Evolutionary conservation across 2,329 filamentous ascomycete genomes (phyloP).

Genomic region (Magnaporthales sp.): DNA sequence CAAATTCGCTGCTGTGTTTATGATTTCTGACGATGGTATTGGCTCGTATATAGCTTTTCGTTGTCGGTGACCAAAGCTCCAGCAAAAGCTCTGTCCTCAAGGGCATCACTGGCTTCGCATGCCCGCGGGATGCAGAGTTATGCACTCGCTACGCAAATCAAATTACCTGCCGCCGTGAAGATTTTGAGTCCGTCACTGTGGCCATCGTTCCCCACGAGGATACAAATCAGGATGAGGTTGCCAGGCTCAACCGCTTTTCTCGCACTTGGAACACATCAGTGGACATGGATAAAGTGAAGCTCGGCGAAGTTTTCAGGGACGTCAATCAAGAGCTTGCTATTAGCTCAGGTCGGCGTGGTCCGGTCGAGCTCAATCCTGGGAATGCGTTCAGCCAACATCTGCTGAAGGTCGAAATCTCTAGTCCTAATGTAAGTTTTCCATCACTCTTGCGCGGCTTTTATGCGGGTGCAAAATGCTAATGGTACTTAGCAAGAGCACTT

Average conservation of each 20-base stretch:
- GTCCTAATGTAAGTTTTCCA: slow-evolving; percentile 24
- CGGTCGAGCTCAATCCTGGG: neutral
- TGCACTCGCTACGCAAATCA: slow-evolving; percentile 41
- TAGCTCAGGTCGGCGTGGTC: neutral
- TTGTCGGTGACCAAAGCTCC: slow-evolving; percentile 77
- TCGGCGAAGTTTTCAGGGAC: neutral
- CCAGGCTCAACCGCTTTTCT: slow-evolving; percentile 9
- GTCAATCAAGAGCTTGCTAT: neutral
- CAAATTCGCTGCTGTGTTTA: neutral
- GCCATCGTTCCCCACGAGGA: slow-evolving; percentile 29
- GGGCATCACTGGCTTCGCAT: slow-evolving; percentile 43
- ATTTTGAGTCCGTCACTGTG: slow-evolving; percentile 23
- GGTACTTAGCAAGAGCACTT: slow-evolving; percentile 29
- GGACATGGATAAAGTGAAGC: neutral
- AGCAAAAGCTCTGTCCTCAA: slow-evolving; percentile 81
- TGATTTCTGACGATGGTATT: neutral
- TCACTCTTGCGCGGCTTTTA: neutral
- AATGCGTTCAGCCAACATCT: slow-evolving; percentile 36
- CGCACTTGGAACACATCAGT: neutral
- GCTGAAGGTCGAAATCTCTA: slow-evolving; percentile 33
- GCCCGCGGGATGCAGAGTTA: slow-evolving; percentile 32
- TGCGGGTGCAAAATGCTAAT: neutral
- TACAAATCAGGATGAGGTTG: slow-evolving; percentile 8
- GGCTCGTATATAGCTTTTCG: slow-evolving; percentile 56
- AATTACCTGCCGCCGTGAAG: slow-evolving; percentile 32